Evolutionary conservation across 371 early-diverging fungal genomes (phyloP), one percentile per base, ranked within the genome.

Genomic region (Mortierella sp.): DNA sequence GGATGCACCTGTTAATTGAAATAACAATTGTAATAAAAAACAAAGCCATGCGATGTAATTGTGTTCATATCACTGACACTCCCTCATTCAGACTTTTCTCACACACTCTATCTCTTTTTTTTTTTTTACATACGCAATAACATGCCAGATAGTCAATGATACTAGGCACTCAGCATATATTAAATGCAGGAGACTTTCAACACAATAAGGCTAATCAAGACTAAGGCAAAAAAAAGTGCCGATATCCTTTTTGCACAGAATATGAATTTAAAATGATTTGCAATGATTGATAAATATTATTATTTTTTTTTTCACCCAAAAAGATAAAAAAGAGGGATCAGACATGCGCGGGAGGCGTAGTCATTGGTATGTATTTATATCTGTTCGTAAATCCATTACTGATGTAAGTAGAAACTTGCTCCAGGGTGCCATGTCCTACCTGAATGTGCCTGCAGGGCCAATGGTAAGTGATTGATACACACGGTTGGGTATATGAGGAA

Each of bases 371-470:
- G 12, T n/a, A 23, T 51, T 51, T n/a, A 2, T 28, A 51, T 23
- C 53, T 23, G 53, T 2, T 51, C 8, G 5, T 51, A 51, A 3
- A 10, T 23, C 5, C n/a, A 51, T 51, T 9, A 51, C n/a, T 10
- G 31, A 54, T 2, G 55, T 10, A 29, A 15, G 19, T n/a, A 7
- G 22, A 42, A 2, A 17, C 17, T 19, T 19, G 3, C 45, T 45
- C 2, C 17, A 29, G n/a, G 32, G 19, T 31, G 29, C 49, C 19
- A 31, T 64, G 66, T 57, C 66, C n/a, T 66, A 66, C 66, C 66
- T 66, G 64, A 37, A 13, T 56, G 58, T 56, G 47, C 66, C 66
- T 66, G 66, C 43, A 57, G 63, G 59, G 53, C 49, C 55, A 71
- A 65, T 15, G 69, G 69, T 43, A 57, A 40, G 51, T 29, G 47